These are phyloP conservation scores for Calonectria honghensis DNA, from an alignment of 2,329 filamentous ascomycete species.

Conservation along the genomic window DNA sequence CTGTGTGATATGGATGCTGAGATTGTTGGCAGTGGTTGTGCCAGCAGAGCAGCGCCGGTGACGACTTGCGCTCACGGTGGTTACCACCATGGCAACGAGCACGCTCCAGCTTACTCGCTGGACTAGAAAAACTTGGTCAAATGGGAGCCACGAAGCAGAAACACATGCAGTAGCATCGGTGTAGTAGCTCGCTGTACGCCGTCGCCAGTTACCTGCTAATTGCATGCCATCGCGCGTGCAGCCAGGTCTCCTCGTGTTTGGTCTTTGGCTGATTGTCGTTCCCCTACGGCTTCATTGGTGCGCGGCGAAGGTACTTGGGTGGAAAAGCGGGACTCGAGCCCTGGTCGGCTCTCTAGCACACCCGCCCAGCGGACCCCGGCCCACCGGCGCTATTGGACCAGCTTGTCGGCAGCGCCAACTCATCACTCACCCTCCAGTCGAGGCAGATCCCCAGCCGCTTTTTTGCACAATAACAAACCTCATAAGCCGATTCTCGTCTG, in stretches of 20 bases:
- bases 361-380: slow-evolving; percentile 52
- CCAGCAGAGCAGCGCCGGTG: slow-evolving; percentile 37
- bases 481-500: slow-evolving; percentile 42
- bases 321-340: slow-evolving; percentile 1
- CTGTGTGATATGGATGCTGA: slow-evolving; percentile 18
- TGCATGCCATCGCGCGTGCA: slow-evolving; percentile 33
- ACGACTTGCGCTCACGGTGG: slow-evolving; percentile 28
- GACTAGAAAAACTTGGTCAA: slow-evolving; percentile 14
- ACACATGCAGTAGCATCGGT: slow-evolving; percentile 30
- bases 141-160: slow-evolving; percentile 26
- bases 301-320: slow-evolving; percentile 15
- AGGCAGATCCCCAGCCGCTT: slow-evolving; percentile 43
- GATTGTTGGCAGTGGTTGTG: slow-evolving; percentile 30
- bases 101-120: slow-evolving; percentile 31
- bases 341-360: slow-evolving; percentile 45
- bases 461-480: slow-evolving; percentile 60
- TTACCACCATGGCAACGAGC: slow-evolving; percentile 40
- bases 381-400: slow-evolving; percentile 59
- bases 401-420: slow-evolving; percentile 62
- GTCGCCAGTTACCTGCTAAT: slow-evolving; percentile 31
- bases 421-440: slow-evolving; percentile 56
- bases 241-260: slow-evolving; percentile 31
- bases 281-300: slow-evolving; percentile 38
- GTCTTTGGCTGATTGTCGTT: slow-evolving; percentile 14
- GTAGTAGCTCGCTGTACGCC: slow-evolving; percentile 17